Percentiles rank a stretch among this genome's conserved stretches.
phyloP scores from a whole-genome alignment of 116 monocot genomes.

The Phalaenopsis hybrid region DNA sequence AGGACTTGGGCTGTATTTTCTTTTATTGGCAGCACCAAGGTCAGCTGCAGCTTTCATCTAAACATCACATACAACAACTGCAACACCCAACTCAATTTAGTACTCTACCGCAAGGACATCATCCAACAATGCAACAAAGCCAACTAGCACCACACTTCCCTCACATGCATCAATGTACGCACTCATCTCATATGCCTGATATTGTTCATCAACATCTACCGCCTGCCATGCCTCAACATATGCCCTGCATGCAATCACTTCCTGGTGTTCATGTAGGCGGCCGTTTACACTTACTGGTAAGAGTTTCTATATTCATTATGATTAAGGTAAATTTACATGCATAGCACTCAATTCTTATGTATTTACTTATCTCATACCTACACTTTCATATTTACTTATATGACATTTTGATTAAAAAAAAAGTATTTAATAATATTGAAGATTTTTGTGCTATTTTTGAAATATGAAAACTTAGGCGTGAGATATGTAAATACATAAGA shows the following conservation, averaged over 20 bases:
- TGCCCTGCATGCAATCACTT: slow-evolving; percentile 58
- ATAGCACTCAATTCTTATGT: too few species aligned
- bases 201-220: slow-evolving; percentile 36
- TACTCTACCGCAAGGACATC: slow-evolving; percentile 49
- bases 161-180: slow-evolving; percentile 40
- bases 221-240: slow-evolving; percentile 38
- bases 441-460: too few species aligned
- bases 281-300: slow-evolving; percentile 61
- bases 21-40: slow-evolving; percentile 33
- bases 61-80: slow-evolving; percentile 55
- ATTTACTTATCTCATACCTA: too few species aligned
- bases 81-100: slow-evolving; percentile 46
- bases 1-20: background rate
- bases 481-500: too few species aligned
- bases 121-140: slow-evolving; percentile 48
- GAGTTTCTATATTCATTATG: background rate
- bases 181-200: slow-evolving; percentile 52
- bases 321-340: background rate
- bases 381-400: too few species aligned
- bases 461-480: too few species aligned
- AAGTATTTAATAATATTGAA: too few species aligned
- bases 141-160: slow-evolving; percentile 50
- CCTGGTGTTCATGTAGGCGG: slow-evolving; percentile 49
- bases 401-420: too few species aligned
- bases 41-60: slow-evolving; percentile 48